Conservation (phyloP, 371 early-diverging fungal species). For the Fennellomyces sp. region DNA sequence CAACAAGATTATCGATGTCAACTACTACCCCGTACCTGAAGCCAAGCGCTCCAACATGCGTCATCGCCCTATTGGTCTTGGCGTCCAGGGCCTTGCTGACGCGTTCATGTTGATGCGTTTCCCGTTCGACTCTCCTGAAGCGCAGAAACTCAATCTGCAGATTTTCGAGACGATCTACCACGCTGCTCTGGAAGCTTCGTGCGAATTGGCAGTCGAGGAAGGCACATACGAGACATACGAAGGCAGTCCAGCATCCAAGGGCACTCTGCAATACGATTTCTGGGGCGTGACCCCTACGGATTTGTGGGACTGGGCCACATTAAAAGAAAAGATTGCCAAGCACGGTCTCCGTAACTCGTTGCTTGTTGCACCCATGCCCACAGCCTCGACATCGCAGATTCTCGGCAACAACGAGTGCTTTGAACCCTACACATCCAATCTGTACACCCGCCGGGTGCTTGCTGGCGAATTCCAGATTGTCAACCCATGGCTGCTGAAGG, state of each 20-base stretch:
- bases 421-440: constrained; percentile 98
- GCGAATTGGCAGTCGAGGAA: constrained; percentile 84
- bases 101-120: constrained; percentile 94
- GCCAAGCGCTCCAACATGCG: constrained; percentile 90
- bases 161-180: constrained; percentile 99
- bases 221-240: constrained; percentile 93
- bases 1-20: constrained; percentile 97
- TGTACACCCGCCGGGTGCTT: constrained; percentile 97
- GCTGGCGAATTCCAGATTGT: constrained; percentile 99
- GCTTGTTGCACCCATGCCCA: constrained; percentile 99
- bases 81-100: constrained; percentile 99
- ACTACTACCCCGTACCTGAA: constrained; percentile 97
- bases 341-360: constrained; percentile 98
- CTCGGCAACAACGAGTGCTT: constrained; percentile 99
- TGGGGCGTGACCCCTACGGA: constrained; percentile 85
- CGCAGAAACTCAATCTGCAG: constrained; percentile 84
- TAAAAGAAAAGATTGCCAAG: constrained; percentile 84
- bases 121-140: constrained; percentile 97
- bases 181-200: constrained; percentile 95
- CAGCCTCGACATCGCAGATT: constrained; percentile 99
- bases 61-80: constrained; percentile 98
- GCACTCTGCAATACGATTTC: constrained; percentile 96
- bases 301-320: constrained; percentile 91
- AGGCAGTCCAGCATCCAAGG: constrained; percentile 94
- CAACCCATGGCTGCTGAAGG: constrained; percentile 95